Evolutionary conservation across 2,329 filamentous ascomycete species (phyloP).

Genomic region (Gnomoniopsis sp.): DNA sequence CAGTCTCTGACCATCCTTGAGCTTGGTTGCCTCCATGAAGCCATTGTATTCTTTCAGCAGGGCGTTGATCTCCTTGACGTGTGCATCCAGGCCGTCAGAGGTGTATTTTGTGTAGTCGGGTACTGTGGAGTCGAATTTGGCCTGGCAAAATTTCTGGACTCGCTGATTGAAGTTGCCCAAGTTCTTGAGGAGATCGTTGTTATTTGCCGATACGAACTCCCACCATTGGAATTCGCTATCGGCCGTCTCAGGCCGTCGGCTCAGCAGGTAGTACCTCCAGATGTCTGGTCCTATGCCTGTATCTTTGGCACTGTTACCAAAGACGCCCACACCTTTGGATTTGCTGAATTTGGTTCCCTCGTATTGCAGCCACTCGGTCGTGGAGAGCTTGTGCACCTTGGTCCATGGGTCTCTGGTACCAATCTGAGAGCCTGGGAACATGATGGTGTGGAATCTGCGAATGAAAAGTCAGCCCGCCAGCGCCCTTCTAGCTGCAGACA

Average conservation of each 20-base stretch:
- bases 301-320: slow-evolving; percentile 83
- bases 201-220: slow-evolving; percentile 69
- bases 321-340: slow-evolving; percentile 83
- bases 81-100: slow-evolving; percentile 47
- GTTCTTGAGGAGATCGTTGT: slow-evolving; percentile 64
- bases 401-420: slow-evolving; percentile 86
- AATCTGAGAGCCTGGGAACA: slow-evolving; percentile 84
- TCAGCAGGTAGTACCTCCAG: slow-evolving; percentile 74
- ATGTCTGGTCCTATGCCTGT: slow-evolving; percentile 78
- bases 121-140: slow-evolving; percentile 40
- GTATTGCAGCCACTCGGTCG: slow-evolving; percentile 87
- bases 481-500: neutral
- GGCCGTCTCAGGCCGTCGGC: slow-evolving; percentile 67
- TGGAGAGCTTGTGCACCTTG: slow-evolving; percentile 81
- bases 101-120: slow-evolving; percentile 52
- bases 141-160: slow-evolving; percentile 58
- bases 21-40: slow-evolving; percentile 67
- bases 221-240: slow-evolving; percentile 74
- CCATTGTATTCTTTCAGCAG: slow-evolving; percentile 64
- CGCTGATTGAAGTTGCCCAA: slow-evolving; percentile 61
- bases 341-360: slow-evolving; percentile 92
- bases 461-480: neutral
- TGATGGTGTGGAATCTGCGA: slow-evolving; percentile 76
- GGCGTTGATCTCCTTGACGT: slow-evolving; percentile 61
- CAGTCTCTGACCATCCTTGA: slow-evolving; percentile 63